These are phyloP conservation scores for Sporisorium graminicola DNA, from an alignment of 1,284 basidiomycete genomes.

Conservation along the genomic window DNA sequence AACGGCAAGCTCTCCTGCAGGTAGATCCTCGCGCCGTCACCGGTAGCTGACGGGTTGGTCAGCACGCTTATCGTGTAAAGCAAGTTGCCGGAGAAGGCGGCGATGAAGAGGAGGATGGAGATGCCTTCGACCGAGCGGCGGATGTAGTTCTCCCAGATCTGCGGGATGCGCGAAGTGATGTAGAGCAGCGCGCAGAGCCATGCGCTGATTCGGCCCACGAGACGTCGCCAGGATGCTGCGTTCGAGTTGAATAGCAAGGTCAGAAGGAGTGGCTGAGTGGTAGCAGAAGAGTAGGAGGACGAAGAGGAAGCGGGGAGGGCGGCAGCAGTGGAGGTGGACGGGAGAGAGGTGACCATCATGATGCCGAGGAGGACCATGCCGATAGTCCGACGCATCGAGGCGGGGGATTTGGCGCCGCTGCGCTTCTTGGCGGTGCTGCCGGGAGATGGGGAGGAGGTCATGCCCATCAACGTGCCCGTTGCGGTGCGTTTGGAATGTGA, in stretches of 20 bases:
- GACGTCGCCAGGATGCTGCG: conserved; percentile 20
- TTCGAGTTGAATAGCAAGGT: conserved; percentile 3
- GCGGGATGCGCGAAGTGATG: conserved; percentile 68
- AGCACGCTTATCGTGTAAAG: conserved; percentile 64
- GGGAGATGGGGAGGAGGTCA: not conserved
- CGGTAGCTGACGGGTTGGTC: conserved; percentile 51
- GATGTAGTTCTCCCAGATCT: conserved; percentile 67
- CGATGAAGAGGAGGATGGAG: conserved; percentile 64
- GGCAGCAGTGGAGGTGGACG: conserved; percentile 8
- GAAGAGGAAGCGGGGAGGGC: not conserved
- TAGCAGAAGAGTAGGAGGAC: not conserved
- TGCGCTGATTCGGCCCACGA: conserved; percentile 63
- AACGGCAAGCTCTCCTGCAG: conserved; percentile 66
- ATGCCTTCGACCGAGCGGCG: conserved; percentile 64
- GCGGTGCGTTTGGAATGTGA: conserved; percentile 17
- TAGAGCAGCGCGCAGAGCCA: conserved; percentile 68
- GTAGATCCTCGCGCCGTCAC: conserved; percentile 34
- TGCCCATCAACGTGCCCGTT: not conserved
- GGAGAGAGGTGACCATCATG: conserved; percentile 32
- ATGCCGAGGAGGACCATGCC: conserved; percentile 46
- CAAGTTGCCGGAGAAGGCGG: conserved; percentile 64
- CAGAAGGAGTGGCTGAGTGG: not conserved
- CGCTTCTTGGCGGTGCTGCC: conserved; percentile 16
- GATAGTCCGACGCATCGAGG: conserved; percentile 37
- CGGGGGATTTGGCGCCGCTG: conserved; percentile 32